Base-by-base conservation (phyloP, 2,329 filamentous ascomycete genomes). In the Diaporthe sp. region DNA sequence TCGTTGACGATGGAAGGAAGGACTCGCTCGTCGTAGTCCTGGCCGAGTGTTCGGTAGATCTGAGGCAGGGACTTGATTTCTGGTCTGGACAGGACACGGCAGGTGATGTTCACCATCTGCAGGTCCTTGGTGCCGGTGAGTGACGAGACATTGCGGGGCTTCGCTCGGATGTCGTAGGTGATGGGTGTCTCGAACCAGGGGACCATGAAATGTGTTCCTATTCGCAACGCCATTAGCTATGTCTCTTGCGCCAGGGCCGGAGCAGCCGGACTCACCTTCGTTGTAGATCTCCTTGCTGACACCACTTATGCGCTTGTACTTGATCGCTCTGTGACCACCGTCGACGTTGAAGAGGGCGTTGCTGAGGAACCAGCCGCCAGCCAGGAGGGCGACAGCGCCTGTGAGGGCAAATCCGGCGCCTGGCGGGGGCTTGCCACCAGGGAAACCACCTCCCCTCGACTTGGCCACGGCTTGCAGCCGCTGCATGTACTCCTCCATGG, bases 21-120 rank as follows among this genome's bases (percentile, higher is more conserved):
- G 57, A 99, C 95, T 77, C 97, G 91, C 91, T 99, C 97, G 82
- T 99, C 97, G 84, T 98, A 99, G 86, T 99, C 97, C 74, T 93
- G 93, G 73, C 97, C 97, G 49, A 99, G 90, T 1, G 97, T 99
- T 79, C 97, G 91, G 90, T 98, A 99, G 82, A 99, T 99, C 87
- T 98, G 95, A 25, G 97, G 97, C 57, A 99, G 92, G 44, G 96
- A 94, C 79, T 94, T 92, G 82, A 99, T 88, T 75, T 95, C 92
- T 74, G 97, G 97, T 81, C 95, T 90, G 75, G 96, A 98, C 72
- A 99, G 94, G 75, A 99, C 97, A 94, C 97, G 96, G 87, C 97
- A 99, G 83, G 96, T 99, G 84, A 99, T 98, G 91, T 99, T 99
- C 83, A 98, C 97, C 97, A 99, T 99, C 89, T 99, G 97, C 86